Evolutionary conservation across 2,329 filamentous ascomycete species (phyloP).

Genomic region (Fusarium domesticum): DNA sequence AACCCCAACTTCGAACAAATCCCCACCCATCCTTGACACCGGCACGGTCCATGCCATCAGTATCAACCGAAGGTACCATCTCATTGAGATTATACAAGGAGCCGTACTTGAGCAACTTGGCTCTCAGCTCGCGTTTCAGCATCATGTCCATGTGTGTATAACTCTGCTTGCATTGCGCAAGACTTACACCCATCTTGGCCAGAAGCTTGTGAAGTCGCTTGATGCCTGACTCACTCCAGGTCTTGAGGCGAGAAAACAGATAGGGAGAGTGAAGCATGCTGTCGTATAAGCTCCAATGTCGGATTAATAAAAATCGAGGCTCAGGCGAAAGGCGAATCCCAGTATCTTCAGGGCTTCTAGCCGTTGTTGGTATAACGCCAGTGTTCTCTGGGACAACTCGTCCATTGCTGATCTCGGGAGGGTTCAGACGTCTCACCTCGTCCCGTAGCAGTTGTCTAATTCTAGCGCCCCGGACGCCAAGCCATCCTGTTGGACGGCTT

Average conservation of each 20-base stretch:
- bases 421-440: conserved; percentile 90
- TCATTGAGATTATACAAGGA: conserved; percentile 92
- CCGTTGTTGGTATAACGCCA: conserved; percentile 86
- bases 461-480: conserved; percentile 75
- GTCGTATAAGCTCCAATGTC: conserved; percentile 97
- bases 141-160: conserved; percentile 99
- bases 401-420: conserved; percentile 65
- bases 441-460: conserved; percentile 85
- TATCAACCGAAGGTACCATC: conserved; percentile 76
- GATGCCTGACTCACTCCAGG: conserved; percentile 87
- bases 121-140: conserved; percentile 80
- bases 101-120: conserved; percentile 85
- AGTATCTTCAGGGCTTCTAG: conserved; percentile 83
- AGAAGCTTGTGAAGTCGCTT: conserved; percentile 90
- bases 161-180: conserved; percentile 90
- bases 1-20: conserved; percentile 96
- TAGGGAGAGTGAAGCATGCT: conserved; percentile 98
- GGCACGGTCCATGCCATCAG: conserved; percentile 65
- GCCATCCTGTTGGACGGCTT: conserved; percentile 66
- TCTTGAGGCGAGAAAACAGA: conserved; percentile 83
- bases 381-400: conserved; percentile 62
- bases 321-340: conserved; percentile 91
- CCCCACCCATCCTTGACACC: conserved; percentile 90
- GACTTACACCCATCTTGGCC: conserved; percentile 95
- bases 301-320: conserved; percentile 84